Evolutionary conservation across 1,284 basidiomycete genomes (phyloP), one percentile per base, ranked within the genome.

Genomic region (Golubevia pallescens): DNA sequence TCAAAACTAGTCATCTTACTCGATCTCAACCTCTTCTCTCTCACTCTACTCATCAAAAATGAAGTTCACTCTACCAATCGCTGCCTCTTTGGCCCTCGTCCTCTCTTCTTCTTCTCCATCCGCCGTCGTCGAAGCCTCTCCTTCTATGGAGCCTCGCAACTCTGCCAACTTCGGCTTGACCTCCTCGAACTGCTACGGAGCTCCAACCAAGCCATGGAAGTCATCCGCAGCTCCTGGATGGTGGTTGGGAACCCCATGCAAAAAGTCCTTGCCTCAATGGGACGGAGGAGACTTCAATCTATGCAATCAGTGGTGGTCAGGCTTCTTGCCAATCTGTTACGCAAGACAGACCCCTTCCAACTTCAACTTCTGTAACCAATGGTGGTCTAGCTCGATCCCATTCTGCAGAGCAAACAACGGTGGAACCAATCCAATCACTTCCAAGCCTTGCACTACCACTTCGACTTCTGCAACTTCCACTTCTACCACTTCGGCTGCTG

Each of bases 241-340:
- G 34, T 38, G 34, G 34, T 38, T 38, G 10, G 34, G 34, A 38
- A 10, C 34, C 10, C 34, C 34, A 4, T 38, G 34, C 34, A 38
- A 38, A 10, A 38, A 38, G 34, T 5, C 5, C 10, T 10, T 73
- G 7, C 71, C 71, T 38, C 6, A 0, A n/a, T 73, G 68, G 69
- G 51, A 63, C 19, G 71, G 71, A 51, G 71, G 69, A 59, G 69
- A 70, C 34, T 38, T 38, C 34, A 38, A 38, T 10, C 34, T 38
- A 4, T 38, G 34, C 34, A 38, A 38, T 10, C 3, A 38, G 5
- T 38, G 34, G 34, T 38, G 34, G 34, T 38, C 34, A 10, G 10
- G 34, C 34, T 38, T 38, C 34, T 5, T 38, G 5, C 34, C 34
- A 38, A 10, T 38, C 34, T 38, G 34, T 10, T 38, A 38, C 34